Conservation (phyloP, 2,329 filamentous ascomycete species). For the Ilyonectria robusta region DNA sequence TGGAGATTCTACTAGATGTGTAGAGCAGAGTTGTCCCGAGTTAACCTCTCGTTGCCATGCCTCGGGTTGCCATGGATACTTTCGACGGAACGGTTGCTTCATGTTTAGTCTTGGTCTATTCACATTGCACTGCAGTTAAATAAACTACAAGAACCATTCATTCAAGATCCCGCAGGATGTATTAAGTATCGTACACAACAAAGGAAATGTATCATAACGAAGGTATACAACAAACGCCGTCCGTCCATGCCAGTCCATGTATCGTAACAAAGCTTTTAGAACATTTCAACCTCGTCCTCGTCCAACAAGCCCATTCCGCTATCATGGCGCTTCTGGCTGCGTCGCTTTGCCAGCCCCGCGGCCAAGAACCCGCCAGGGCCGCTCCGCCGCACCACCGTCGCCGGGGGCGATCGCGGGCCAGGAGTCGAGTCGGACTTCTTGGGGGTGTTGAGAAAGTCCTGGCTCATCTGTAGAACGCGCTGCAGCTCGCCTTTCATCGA, state of each 20-base stretch:
- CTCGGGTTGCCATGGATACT: not conserved
- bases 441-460: slow-evolving; percentile 58
- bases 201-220: slow-evolving; percentile 33
- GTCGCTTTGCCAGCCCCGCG: slow-evolving; percentile 49
- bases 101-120: not conserved
- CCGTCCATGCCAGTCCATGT: slow-evolving; percentile 13
- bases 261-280: slow-evolving; percentile 20
- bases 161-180: not conserved
- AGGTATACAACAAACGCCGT: slow-evolving; percentile 30
- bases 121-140: not conserved
- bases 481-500: slow-evolving; percentile 67
- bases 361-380: slow-evolving; percentile 39
- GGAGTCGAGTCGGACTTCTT: slow-evolving; percentile 33
- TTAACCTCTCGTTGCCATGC: not conserved
- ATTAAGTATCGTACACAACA: slow-evolving; percentile 31
- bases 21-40: not conserved
- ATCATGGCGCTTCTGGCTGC: slow-evolving; percentile 63
- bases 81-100: not conserved
- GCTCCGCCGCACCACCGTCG: slow-evolving; percentile 29
- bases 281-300: slow-evolving; percentile 63
- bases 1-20: slow-evolving; percentile 63
- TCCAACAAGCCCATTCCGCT: slow-evolving; percentile 70
- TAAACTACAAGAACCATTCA: not conserved
- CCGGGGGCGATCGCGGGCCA: slow-evolving; percentile 29
- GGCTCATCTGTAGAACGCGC: slow-evolving; percentile 62